Evolutionary conservation across 2,329 filamentous ascomycete species (phyloP), one percentile per base, ranked within the genome.

Genomic region (Gremmenia infestans): DNA sequence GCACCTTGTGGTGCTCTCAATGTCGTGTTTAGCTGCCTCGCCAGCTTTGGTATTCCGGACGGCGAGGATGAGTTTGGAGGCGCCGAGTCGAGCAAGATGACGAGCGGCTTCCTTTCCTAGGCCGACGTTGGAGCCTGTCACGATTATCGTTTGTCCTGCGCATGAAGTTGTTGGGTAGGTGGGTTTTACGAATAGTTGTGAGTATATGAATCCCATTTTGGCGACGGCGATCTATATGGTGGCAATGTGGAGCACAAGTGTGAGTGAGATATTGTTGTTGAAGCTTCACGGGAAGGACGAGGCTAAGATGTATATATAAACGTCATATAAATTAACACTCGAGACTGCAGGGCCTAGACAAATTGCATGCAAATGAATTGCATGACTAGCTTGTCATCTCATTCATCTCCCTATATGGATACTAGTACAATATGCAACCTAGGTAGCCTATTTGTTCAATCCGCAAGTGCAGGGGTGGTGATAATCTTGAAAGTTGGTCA

Each of bases 81-180:
- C 62, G 1, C 66, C 66, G 1, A 73, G 68, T 0, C 62, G 61
- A 2, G 68, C 62, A 9, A 73, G 64, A 17, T 74, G 70, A 2
- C 64, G 66, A 15, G 69, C 67, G 0, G 73, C 67, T 49, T 75
- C 74, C 0, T 70, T 63, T 0, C 74, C 74, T 0, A 76, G 64
- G 4, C 74, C 74, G 0, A 63, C 66, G 52, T 76, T 76, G 15
- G 72, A 67, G 1, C 74, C 74, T 0, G 74, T 75, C 1, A 76
- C 65, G 9, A 76, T 69, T 45, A 73, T 54, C 2, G 65, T 68
- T 39, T 70, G 56, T 2, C 53, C 51, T 5, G 57, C 56, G 2
- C 71, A 53, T 52, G 50, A 4, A 25, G 57, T 14, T 49, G 53
- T 43, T 62, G 66, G 32, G 62, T 57, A 6, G 63, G 68, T 1